Conservation (phyloP, 2,329 filamentous ascomycete genomes). For the Myrmaecium sp. region DNA sequence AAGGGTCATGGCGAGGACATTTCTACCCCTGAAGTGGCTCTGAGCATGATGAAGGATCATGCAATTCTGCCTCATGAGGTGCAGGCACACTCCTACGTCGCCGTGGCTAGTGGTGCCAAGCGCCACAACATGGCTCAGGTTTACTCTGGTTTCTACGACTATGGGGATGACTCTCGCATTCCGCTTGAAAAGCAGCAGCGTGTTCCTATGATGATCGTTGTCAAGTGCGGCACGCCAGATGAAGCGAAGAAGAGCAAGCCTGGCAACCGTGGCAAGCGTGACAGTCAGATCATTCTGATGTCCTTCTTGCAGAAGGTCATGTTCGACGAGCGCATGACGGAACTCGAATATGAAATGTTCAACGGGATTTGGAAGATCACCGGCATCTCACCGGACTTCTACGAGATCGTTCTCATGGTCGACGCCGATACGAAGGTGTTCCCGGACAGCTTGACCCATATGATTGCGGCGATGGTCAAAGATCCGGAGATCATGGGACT, state of each 20-base stretch:
- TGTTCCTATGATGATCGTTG: constrained; percentile 91
- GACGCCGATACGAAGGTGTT: constrained; percentile 99
- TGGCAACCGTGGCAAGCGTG: constrained; percentile 93
- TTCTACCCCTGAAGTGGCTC: constrained; percentile 76
- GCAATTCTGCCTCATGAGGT: constrained; percentile 67
- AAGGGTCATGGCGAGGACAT: constrained; percentile 80
- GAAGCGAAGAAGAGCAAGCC: constrained; percentile 71
- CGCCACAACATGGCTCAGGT: constrained; percentile 99
- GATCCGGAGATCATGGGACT: constrained; percentile 98
- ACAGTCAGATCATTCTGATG: constrained; percentile 98
- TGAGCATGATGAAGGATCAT: constrained; percentile 91
- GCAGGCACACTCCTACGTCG: constrained; percentile 84
- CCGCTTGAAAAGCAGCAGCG: constrained; percentile 80
- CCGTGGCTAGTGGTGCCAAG: constrained; percentile 87
- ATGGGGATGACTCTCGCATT: constrained; percentile 64
- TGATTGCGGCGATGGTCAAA: constrained; percentile 98
- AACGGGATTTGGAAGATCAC: constrained; percentile 98
- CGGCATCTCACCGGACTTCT: constrained; percentile 94
- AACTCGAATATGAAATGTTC: constrained; percentile 98
- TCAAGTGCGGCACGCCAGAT: constrained; percentile 88
- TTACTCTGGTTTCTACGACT: constrained; percentile 96
- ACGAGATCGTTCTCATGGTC: constrained; percentile 96
- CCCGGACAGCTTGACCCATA: constrained; percentile 94
- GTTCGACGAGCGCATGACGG: constrained; percentile 99
- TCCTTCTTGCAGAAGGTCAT: constrained; percentile 99